Percentiles rank a stretch among this genome's conserved stretches.
Conservation (phyloP, 768 basidiomycete species). For the Suillus clintonianus region DNA sequence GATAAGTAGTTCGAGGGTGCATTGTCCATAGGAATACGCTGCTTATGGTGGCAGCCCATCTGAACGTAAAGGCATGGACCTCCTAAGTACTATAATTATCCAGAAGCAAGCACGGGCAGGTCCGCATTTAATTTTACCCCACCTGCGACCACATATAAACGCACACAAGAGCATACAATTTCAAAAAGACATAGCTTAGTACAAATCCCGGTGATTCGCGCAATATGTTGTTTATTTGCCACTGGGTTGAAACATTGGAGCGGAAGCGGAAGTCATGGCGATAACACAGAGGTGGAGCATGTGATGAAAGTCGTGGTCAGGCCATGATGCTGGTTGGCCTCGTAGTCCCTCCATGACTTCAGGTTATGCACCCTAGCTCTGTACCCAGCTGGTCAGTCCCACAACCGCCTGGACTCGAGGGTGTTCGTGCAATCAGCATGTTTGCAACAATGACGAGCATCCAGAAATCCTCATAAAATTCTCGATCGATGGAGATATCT, state of each 20-base stretch:
- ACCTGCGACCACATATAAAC: background rate
- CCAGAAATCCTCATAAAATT: background rate
- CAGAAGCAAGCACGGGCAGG: background rate
- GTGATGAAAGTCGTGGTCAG: constrained; percentile 93
- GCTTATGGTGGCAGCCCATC: background rate
- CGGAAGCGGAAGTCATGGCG: background rate
- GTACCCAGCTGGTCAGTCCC: constrained; percentile 60
- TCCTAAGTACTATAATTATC: background rate
- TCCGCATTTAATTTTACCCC: background rate
- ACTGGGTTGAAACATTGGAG: background rate
- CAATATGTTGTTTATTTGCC: background rate
- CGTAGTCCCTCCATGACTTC: constrained; percentile 66
- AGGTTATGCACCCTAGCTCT: constrained; percentile 44
- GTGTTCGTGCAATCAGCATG: background rate
- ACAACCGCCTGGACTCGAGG: background rate
- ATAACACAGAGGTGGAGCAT: constrained; percentile 40
- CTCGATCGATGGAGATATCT: background rate
- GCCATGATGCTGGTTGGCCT: constrained; percentile 89
- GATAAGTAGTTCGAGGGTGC: background rate
- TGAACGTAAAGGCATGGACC: background rate
- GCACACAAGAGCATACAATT: background rate
- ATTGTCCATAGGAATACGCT: background rate
- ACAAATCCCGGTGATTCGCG: background rate
- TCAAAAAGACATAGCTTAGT: background rate
- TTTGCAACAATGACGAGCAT: background rate